Conservation (phyloP, 192 early-diverging fungal genomes). For the Coemansia reversa region DNA sequence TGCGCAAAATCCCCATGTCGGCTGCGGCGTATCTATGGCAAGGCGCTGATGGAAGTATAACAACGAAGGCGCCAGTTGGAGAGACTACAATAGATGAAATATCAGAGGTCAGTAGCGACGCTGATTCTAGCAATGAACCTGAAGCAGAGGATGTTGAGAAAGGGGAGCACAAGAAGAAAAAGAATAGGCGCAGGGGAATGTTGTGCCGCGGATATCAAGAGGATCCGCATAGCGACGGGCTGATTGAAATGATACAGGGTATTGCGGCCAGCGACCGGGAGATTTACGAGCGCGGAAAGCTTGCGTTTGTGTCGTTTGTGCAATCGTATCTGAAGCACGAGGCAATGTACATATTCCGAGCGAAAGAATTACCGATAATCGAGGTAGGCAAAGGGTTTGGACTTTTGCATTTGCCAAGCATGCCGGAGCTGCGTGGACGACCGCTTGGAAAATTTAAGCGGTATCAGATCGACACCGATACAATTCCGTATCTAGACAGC, state of each 20-base stretch:
- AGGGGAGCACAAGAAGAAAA: conserved; percentile 15
- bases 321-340: conserved; percentile 94
- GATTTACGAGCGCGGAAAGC: conserved; percentile 71
- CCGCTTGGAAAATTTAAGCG: conserved; percentile 27
- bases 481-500: conserved; percentile 43
- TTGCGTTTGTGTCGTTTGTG: conserved; percentile 88
- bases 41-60: conserved; percentile 27
- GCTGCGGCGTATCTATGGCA: conserved; percentile 54
- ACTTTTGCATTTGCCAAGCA: conserved; percentile 82
- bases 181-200: conserved; percentile 14
- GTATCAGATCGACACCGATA: conserved; percentile 42
- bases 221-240: conserved; percentile 52
- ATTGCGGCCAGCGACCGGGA: conserved; percentile 72
- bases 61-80: conserved; percentile 26
- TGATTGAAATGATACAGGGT: conserved; percentile 59
- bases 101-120: conserved; percentile 13
- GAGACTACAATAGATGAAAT: conserved; percentile 9
- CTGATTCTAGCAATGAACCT: conserved; percentile 6
- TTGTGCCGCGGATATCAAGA: conserved; percentile 18
- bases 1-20: conserved; percentile 86
- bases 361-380: conserved; percentile 79
- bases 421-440: conserved; percentile 79
- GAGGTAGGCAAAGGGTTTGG: conserved; percentile 78
- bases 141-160: conserved; percentile 16
- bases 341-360: conserved; percentile 86